Evolutionary conservation across 768 basidiomycete genomes (phyloP), one percentile per base, ranked within the genome.

Genomic region (Pulveroboletus frians): DNA sequence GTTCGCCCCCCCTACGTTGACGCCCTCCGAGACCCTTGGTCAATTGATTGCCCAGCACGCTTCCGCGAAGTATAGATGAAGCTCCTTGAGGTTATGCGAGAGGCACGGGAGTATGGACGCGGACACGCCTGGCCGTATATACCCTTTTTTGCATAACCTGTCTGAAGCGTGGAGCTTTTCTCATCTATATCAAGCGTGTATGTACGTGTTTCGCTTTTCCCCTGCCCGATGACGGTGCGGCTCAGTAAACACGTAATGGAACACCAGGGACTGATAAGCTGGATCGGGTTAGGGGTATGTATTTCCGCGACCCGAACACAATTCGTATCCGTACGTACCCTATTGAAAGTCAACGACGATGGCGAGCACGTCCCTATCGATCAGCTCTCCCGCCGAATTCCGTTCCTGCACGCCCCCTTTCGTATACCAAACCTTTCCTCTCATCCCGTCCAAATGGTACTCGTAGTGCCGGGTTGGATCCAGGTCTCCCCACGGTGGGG

Each of bases 381-480:
- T 14, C 10, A 13, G 42, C 18, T 40, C 14, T 17, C 54, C 52
- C 9, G 23, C 20, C 29, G 1, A 2, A 10, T 51, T 40, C 13
- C 23, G 15, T 18, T 61, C 44, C 23, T 31, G 6, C 38, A 41
- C 35, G 9, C 46, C 50, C 35, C 43, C 34, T 31, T 45, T 42
- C 1, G 51, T 61, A 9, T 40, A 35, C 52, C 50, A 63, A 2
- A 60, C n/a, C 39, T 34, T 50, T 2, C 60, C 58, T 5, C 42
- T 23, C 41, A 44, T 36, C 31, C 40, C 55, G 18, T 57, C 54
- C n/a, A 63, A 30, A 9, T 32, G 7, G 13, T 50, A 50, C 17
- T 48, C 46, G 21, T 60, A 43, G 4, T 37, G 30, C 2, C 43
- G 43, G 0, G 39, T 8, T 10, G 43, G 26, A 13, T 61, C 20